phyloP scores from a whole-genome alignment of 371 early-diverging fungal species.

The Rhizopus delemar region DNA sequence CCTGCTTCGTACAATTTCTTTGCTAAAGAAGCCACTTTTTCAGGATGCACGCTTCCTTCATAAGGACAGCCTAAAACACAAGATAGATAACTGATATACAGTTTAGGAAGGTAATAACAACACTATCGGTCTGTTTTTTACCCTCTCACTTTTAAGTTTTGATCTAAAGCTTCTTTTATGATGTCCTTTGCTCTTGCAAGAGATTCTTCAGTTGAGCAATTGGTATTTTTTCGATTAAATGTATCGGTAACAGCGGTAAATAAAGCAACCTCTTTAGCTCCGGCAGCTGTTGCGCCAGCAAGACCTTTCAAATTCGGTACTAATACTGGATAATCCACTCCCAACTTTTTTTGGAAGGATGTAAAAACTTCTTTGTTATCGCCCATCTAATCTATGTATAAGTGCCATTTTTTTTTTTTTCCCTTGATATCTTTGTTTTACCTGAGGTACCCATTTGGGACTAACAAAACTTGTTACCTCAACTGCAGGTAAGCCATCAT shows the following conservation, averaged over 20 bases:
- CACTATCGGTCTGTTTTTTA: constrained; percentile 24
- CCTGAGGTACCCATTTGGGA: constrained; percentile 97
- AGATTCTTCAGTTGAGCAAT: constrained; percentile 87
- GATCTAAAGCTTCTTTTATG: constrained; percentile 64
- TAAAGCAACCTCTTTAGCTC: constrained; percentile 88
- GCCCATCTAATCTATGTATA: constrained; percentile 67
- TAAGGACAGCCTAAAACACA: constrained; percentile 96
- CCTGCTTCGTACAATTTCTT: constrained; percentile 83
- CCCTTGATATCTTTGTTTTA: constrained; percentile 22
- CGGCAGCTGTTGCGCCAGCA: constrained; percentile 76
- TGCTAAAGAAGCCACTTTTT: constrained; percentile 75
- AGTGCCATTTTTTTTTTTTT: background rate
- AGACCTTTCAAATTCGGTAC: constrained; percentile 92
- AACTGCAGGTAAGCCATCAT: constrained; percentile 83
- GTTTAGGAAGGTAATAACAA: background rate
- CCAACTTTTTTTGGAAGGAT: constrained; percentile 58
- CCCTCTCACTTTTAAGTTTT: constrained; percentile 82
- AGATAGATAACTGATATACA: constrained; percentile 72
- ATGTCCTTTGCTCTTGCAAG: constrained; percentile 74
- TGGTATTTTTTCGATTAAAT: constrained; percentile 90
- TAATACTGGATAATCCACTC: constrained; percentile 86
- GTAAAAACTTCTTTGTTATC: constrained; percentile 80
- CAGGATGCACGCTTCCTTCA: constrained; percentile 77
- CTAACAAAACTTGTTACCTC: constrained; percentile 97
- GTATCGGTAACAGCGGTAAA: constrained; percentile 91